Conservation (phyloP, 2,329 filamentous ascomycete genomes). For the Talaromyces sp. region DNA sequence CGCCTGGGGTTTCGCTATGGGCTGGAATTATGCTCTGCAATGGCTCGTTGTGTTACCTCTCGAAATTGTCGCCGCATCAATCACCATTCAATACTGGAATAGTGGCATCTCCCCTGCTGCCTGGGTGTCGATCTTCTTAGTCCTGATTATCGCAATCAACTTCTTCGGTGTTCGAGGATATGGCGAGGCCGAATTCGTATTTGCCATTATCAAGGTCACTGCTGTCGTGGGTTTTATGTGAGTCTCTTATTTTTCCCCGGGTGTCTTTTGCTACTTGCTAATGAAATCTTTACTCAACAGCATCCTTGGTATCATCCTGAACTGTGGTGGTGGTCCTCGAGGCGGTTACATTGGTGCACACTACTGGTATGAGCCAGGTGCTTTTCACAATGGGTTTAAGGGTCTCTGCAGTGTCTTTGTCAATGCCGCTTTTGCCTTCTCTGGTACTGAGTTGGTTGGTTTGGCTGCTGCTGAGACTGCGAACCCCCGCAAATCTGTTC, state of each 20-base stretch:
- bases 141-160: slow-evolving; percentile 76
- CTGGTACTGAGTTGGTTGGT: slow-evolving; percentile 62
- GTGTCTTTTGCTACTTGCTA: slow-evolving; percentile 19
- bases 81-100: slow-evolving; percentile 82
- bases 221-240: slow-evolving; percentile 87
- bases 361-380: slow-evolving; percentile 77
- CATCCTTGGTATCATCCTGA: slow-evolving; percentile 80
- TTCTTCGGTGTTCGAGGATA: slow-evolving; percentile 85
- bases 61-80: slow-evolving; percentile 81
- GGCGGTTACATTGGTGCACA: slow-evolving; percentile 76
- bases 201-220: slow-evolving; percentile 80
- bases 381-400: slow-evolving; percentile 66
- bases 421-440: slow-evolving; percentile 62
- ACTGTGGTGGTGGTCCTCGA: slow-evolving; percentile 73
- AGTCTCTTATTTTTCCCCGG: slow-evolving; percentile 34
- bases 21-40: slow-evolving; percentile 89
- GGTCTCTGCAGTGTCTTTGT: slow-evolving; percentile 64
- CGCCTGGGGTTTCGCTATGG: slow-evolving; percentile 93
- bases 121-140: slow-evolving; percentile 79
- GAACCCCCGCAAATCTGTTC: slow-evolving; percentile 67
- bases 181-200: slow-evolving; percentile 85
- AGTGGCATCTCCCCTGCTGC: slow-evolving; percentile 63
- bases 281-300: slow-evolving; percentile 44
- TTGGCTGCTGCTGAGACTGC: slow-evolving; percentile 59
- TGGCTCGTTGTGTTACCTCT: slow-evolving; percentile 82